Percentiles rank a stretch among this genome's conserved stretches.
phyloP scores from a whole-genome alignment of 176 grass and related monocot genomes.

The Oryza rufipogon region DNA sequence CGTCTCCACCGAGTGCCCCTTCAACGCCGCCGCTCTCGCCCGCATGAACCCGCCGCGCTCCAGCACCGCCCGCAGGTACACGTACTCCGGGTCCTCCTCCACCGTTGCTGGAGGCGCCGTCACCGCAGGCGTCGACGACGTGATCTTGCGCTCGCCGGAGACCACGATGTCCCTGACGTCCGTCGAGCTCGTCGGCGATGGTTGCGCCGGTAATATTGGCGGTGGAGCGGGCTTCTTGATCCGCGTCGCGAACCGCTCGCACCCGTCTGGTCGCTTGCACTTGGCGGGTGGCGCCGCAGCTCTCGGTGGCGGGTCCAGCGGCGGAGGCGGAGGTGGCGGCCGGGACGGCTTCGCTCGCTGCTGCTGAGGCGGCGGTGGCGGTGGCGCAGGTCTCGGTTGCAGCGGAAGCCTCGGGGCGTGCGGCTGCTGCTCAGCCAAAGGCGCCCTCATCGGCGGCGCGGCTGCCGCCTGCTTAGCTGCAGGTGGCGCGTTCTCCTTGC shows the following conservation, averaged over 20 bases:
- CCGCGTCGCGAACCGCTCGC: conserved; percentile 78
- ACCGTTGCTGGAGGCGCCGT: neutral
- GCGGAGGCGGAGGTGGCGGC: conserved; percentile 54
- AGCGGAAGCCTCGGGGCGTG: conserved; percentile 39
- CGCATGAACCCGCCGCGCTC: conserved; percentile 58
- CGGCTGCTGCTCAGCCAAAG: conserved; percentile 15
- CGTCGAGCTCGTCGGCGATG: neutral
- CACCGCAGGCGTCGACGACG: neutral
- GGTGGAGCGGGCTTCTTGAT: conserved; percentile 51
- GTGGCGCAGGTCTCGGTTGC: conserved; percentile 8
- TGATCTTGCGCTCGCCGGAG: neutral
- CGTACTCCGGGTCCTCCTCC: conserved; percentile 68
- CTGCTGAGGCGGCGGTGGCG: neutral
- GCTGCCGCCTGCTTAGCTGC: neutral
- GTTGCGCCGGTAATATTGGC: neutral
- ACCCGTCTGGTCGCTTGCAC: conserved; percentile 50
- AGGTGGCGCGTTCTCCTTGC: neutral
- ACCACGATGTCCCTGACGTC: neutral
- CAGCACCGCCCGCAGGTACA: conserved; percentile 61
- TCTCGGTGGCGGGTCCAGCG: neutral
- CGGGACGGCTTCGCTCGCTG: conserved; percentile 41
- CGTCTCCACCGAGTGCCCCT: conserved; percentile 5
- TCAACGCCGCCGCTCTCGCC: neutral
- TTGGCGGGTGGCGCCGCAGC: conserved; percentile 17
- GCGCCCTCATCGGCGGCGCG: neutral